Percentiles rank a stretch among this genome's conserved stretches.
These are phyloP conservation scores for Fusarium domesticum DNA, from an alignment of 2,329 filamentous ascomycete genomes.

Conservation along the genomic window DNA sequence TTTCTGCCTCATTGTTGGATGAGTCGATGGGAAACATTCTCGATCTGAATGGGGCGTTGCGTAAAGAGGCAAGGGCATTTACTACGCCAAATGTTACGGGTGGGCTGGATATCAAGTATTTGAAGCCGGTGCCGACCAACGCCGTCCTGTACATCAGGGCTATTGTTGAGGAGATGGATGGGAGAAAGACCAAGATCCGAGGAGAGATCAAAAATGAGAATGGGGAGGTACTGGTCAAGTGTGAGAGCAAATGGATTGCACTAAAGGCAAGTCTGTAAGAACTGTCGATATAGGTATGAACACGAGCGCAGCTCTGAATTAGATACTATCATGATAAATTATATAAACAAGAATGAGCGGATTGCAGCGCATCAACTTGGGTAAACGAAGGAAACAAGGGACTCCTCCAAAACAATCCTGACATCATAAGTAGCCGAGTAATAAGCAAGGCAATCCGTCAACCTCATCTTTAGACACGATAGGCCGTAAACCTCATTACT, in stretches of 20 bases:
- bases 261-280: constrained; percentile 31
- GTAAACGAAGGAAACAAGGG: constrained; percentile 8
- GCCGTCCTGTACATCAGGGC: constrained; percentile 32
- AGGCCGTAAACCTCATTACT: constrained; percentile 13
- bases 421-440: constrained; percentile 21
- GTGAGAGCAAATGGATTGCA: constrained; percentile 35
- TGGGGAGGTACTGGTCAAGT: constrained; percentile 31
- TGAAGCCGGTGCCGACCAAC: constrained; percentile 32
- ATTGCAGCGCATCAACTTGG: neutral
- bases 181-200: constrained; percentile 34
- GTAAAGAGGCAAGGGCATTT: constrained; percentile 31
- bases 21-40: constrained; percentile 37
- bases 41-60: constrained; percentile 36
- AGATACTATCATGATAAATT: constrained; percentile 9
- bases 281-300: neutral
- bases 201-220: constrained; percentile 32
- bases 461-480: constrained; percentile 15
- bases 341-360: constrained; percentile 7
- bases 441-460: constrained; percentile 9
- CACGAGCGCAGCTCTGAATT: constrained; percentile 4
- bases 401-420: constrained; percentile 14
- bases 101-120: constrained; percentile 34
- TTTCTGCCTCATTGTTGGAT: constrained; percentile 36
- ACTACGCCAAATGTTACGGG: constrained; percentile 34
- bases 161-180: constrained; percentile 32